Evolutionary conservation across 768 basidiomycete species (phyloP).

Genomic region (Scleroderma bovista): DNA sequence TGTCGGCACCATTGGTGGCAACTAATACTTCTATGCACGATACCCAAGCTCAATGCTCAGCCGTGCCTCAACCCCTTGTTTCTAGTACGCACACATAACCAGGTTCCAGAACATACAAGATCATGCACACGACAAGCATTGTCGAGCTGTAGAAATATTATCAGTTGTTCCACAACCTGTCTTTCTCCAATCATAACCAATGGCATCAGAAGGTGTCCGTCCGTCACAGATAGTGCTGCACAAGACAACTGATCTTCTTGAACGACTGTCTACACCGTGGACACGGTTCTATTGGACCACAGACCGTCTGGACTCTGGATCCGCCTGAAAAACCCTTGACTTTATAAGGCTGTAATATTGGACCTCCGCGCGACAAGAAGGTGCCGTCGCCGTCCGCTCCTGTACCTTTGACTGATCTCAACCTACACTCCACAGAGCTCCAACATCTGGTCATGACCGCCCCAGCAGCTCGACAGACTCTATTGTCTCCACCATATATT

Average conservation of each 20-base stretch:
- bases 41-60: background rate
- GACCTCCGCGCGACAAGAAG: slow-evolving; percentile 43
- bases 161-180: slow-evolving; percentile 89
- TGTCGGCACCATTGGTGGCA: too few species aligned
- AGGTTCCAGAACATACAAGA: slow-evolving; percentile 57
- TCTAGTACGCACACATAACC: slow-evolving; percentile 60
- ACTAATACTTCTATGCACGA: slow-evolving; percentile 69
- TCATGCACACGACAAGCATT: slow-evolving; percentile 57
- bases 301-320: slow-evolving; percentile 58
- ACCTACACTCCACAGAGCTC: slow-evolving; percentile 20
- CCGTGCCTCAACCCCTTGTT: slow-evolving; percentile 36
- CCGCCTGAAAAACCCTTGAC: slow-evolving; percentile 69
- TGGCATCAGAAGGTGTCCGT: slow-evolving; percentile 33
- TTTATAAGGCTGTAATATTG: slow-evolving; percentile 71
- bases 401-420: slow-evolving; percentile 10
- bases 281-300: slow-evolving; percentile 43
- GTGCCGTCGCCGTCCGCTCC: slow-evolving; percentile 17
- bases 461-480: slow-evolving; percentile 83
- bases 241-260: slow-evolving; percentile 34
- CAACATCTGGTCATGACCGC: slow-evolving; percentile 37
- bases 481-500: slow-evolving; percentile 65
- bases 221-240: slow-evolving; percentile 38
- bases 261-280: slow-evolving; percentile 48
- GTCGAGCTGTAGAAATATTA: slow-evolving; percentile 82
- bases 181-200: slow-evolving; percentile 62